A percentile compares a stretch with the other conserved stretches of the same genome.
These are phyloP conservation scores for Aspergillus bridgeri DNA, from an alignment of 495 filamentous ascomycete species.

Conservation along the genomic window DNA sequence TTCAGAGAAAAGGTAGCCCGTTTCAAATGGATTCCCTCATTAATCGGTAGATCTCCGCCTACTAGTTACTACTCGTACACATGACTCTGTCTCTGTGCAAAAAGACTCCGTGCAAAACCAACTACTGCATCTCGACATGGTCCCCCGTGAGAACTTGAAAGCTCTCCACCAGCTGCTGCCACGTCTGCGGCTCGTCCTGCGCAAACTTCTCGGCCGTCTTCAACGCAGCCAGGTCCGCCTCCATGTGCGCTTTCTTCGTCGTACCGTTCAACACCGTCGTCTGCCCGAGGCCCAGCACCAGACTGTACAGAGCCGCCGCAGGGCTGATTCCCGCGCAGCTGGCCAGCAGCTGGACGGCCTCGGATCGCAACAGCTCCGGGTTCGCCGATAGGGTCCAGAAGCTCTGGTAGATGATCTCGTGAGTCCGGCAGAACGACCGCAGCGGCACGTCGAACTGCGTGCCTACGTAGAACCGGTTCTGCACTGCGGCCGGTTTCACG, in stretches of 20 bases:
- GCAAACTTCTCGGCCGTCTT: constrained; percentile 47
- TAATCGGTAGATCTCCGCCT: too few species aligned
- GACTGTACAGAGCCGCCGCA: constrained; percentile 61
- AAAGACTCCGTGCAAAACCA: too few species aligned
- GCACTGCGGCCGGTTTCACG: constrained; percentile 62
- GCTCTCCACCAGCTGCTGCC: constrained; percentile 40
- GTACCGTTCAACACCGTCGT: constrained; percentile 69
- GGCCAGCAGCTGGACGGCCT: constrained; percentile 51
- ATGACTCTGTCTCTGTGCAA: too few species aligned
- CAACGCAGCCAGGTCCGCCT: constrained; percentile 57
- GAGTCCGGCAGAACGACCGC: constrained; percentile 58
- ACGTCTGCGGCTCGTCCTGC: constrained; percentile 37
- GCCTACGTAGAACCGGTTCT: constrained; percentile 67
- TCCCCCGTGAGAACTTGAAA: constrained; percentile 52
- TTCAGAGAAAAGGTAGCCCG: too few species aligned
- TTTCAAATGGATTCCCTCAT: too few species aligned
- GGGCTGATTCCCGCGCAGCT: constrained; percentile 39
- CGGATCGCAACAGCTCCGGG: constrained; percentile 49
- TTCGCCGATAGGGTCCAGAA: constrained; percentile 83
- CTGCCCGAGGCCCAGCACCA: constrained; percentile 59
- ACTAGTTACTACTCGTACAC: too few species aligned
- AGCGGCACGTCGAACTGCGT: constrained; percentile 60
- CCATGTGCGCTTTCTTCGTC: constrained; percentile 60
- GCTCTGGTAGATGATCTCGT: constrained; percentile 63
- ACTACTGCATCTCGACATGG: constrained; percentile 4